Evolutionary conservation across 352 stramenopile genomes (phyloP), one percentile per base, ranked within the genome.

Genomic region (Phytophthora constricta): DNA sequence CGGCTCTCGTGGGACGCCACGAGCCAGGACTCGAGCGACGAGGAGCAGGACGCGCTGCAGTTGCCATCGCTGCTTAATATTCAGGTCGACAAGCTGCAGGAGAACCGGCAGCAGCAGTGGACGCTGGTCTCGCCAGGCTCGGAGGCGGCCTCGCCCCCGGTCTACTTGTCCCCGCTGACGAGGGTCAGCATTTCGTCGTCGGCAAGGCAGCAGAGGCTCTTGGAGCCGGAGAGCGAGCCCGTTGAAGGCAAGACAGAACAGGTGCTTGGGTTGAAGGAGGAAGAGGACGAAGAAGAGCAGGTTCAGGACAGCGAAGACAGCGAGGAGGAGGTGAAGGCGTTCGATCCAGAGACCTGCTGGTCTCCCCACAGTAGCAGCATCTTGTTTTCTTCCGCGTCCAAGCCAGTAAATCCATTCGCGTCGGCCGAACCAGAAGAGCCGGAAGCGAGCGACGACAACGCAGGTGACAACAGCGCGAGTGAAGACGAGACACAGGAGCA

Each of bases 91-190:
- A 5, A 20, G 47, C 19, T 23, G 13, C 39, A 45, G n/a, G 10
- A 57, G 37, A 57, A 50, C 19, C 34, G 19, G 14, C 37, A n/a
- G 28, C 28, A 71, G 31, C 70, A 76, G 39, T 86, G 72, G 74
- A 68, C 58, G 42, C 67, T 91, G 46, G 77, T 91, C 27, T 91
- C 83, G 26, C 83, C 83, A 13, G 86, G 70, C 58, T 89, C 77
- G 2, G 71, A 69, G 11, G 28, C 71, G 5, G 42, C 42, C 16
- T 75, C 66, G 25, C 61, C 70, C 39, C 52, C 39, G 14, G 19
- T 26, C 28, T 52, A 34, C 23, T 16, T 74, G 31, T 71, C 64
- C 46, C 58, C 69, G 0, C 59, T 74, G 20, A 65, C 47, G 23
- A 49, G 56, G 1, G 33, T 69, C 23, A 74, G 54, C 17, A 62